phyloP scores from a whole-genome alignment of 768 basidiomycete species.

The Trametes gibbosa region DNA sequence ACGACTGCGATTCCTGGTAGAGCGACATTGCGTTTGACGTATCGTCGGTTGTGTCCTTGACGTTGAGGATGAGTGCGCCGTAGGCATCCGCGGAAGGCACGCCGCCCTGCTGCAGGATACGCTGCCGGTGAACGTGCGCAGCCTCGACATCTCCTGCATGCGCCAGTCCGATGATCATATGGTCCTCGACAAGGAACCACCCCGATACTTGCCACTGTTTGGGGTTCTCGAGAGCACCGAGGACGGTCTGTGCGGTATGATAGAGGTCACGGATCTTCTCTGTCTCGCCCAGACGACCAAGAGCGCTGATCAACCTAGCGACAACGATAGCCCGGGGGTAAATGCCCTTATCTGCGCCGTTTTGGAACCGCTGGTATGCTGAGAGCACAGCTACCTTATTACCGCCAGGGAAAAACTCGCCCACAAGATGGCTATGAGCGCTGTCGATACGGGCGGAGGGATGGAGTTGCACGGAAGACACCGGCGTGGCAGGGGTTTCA shows the following conservation, averaged over 20 bases:
- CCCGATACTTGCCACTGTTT: conserved; percentile 48
- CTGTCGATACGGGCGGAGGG: conserved; percentile 25
- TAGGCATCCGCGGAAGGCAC: conserved; percentile 89
- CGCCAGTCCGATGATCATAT: conserved; percentile 85
- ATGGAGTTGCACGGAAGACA: neutral
- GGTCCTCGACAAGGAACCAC: conserved; percentile 83
- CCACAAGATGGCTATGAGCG: conserved; percentile 30
- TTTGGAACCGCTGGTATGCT: conserved; percentile 51
- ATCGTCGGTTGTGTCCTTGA: conserved; percentile 96
- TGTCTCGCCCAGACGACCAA: conserved; percentile 62
- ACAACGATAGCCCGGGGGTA: conserved; percentile 54
- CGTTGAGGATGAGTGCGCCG: conserved; percentile 80
- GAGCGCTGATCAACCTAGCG: conserved; percentile 60
- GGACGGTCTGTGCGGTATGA: conserved; percentile 57
- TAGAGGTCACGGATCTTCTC: conserved; percentile 68
- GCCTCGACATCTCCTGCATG: conserved; percentile 76
- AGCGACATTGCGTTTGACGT: conserved; percentile 82
- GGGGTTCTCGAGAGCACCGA: conserved; percentile 44
- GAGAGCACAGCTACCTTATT: conserved; percentile 21
- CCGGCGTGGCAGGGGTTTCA: conserved; percentile 5
- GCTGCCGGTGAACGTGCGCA: conserved; percentile 76
- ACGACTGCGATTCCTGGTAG: conserved; percentile 71
- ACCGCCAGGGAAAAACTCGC: conserved; percentile 24
- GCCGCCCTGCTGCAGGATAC: conserved; percentile 74
- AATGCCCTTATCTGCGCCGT: conserved; percentile 40